Evolutionary conservation across 2,329 filamentous ascomycete genomes (phyloP), one percentile per base, ranked within the genome.

Genomic region (Paecilomyces sp.): DNA sequence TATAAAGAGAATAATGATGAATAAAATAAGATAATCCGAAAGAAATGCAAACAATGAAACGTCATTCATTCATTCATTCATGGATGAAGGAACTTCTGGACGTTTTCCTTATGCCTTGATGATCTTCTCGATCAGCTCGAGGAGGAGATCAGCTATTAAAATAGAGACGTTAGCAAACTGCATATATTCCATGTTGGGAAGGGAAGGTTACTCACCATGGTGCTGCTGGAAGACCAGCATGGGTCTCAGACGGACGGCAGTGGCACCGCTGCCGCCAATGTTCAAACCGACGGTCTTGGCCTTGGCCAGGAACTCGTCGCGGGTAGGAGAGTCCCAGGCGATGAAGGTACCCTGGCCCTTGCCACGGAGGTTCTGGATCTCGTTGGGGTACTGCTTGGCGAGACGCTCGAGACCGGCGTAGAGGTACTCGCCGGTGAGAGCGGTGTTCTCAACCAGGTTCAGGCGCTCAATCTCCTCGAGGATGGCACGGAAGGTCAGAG

Each of bases 201-300:
- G 18, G n/a, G 9, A 55, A 41, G 55, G 30, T 55, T 13, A 66
- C 77, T 70, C 68, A 79, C 79, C 92, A 76, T 97, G 93, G 73
- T 89, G 85, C 82, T 91, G 85, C 85, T 96, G 89, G 81, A 97
- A 94, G 70, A 92, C 88, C 67, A 97, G 79, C 92, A 96, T 96
- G 52, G 92, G 92, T 68, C 92, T 81, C 72, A 97, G 79, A 56
- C 92, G 81, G 12, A 97, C 89, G 30, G 92, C 91, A 58, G 70
- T 80, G 69, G 83, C 82, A 13, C 92, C 92, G 67, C 87, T 88
- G 57, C 92, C 92, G 62, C 92, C 92, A 72, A 96, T 90, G 78
- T 96, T 96, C 73, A 96, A 79, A 63, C 92, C 92, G 33, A 90
- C 80, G 6, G 76, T 79, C 86, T 96, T 96, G 63, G 89, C 90